phyloP scores from a whole-genome alignment of 768 basidiomycete species.

The Suillus lakei region DNA sequence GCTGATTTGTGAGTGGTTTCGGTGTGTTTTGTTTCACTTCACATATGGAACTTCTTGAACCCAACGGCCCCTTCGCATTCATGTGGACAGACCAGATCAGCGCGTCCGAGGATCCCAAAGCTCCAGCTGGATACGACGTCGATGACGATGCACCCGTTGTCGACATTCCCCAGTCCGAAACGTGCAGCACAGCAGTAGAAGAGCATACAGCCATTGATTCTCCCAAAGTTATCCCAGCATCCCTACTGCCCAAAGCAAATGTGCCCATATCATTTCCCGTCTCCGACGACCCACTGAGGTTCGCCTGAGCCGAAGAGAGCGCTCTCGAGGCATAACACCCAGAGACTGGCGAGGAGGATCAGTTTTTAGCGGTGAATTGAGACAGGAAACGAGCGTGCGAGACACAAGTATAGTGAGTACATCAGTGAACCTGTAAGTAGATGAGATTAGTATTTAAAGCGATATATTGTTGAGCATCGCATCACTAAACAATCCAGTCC shows the following conservation, averaged over 20 bases:
- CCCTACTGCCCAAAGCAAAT: conserved; percentile 13
- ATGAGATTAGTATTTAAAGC: too few relatives aligned
- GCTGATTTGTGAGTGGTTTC: conserved; percentile 57
- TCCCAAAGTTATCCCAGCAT: conserved; percentile 19
- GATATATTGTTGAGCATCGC: too few relatives aligned
- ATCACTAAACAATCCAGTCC: too few relatives aligned
- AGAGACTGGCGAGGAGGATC: conserved; percentile 74
- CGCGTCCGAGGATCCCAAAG: conserved; percentile 38
- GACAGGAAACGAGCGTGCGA: conserved; percentile 32
- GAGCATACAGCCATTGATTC: conserved; percentile 18
- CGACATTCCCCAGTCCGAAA: conserved; percentile 19
- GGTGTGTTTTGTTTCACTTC: too few relatives aligned
- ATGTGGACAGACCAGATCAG: conserved; percentile 91
- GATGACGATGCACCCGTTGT: too few relatives aligned
- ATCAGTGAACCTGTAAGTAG: too few relatives aligned
- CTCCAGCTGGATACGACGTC: conserved; percentile 30
- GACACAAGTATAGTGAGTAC: conserved; percentile 22
- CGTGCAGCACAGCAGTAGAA: conserved; percentile 30
- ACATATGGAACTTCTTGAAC: conserved; percentile 76
- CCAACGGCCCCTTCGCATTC: conserved; percentile 73
- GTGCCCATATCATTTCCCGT: conserved; percentile 40
- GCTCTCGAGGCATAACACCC: conserved; percentile 86
- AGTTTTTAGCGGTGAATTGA: conserved; percentile 49
- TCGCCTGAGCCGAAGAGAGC: conserved; percentile 77
- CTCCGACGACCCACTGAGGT: conserved; percentile 44